phyloP scores from a whole-genome alignment of 1,284 basidiomycete genomes.

The Melanopsichium pennsylvanicum region DNA sequence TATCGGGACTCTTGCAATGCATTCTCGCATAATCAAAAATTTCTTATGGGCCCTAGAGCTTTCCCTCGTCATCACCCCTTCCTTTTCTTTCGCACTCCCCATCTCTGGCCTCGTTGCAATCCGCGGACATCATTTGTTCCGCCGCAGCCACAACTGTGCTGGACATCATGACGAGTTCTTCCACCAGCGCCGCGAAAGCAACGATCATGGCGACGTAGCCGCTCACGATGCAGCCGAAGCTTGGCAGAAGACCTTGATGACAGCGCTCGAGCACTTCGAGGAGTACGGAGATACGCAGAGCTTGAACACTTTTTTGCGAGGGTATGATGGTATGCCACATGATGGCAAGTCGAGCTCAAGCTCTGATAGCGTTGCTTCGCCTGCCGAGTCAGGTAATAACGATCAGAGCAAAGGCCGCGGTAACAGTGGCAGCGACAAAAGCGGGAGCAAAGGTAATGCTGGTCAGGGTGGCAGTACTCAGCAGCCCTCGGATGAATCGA shows the following conservation, averaged over 20 bases:
- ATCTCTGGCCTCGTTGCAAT: background rate
- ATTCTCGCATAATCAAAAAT: too few species aligned
- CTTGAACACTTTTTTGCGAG: slow-evolving; percentile 21
- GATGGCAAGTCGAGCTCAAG: too few species aligned
- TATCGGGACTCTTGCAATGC: too few species aligned
- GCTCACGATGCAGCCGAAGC: slow-evolving; percentile 22
- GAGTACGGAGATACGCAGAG: slow-evolving; percentile 25
- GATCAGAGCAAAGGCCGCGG: slow-evolving; percentile 1
- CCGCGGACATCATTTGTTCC: too few species aligned
- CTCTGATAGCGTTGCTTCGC: too few species aligned
- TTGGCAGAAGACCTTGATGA: slow-evolving; percentile 15
- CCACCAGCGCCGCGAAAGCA: background rate
- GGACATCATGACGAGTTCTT: too few species aligned
- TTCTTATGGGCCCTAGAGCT: too few species aligned
- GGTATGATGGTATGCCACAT: too few species aligned
- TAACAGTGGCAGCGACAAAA: background rate
- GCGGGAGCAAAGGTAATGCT: background rate
- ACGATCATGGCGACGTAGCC: slow-evolving; percentile 9
- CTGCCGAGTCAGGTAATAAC: background rate
- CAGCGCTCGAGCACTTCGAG: slow-evolving; percentile 30
- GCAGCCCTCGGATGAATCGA: background rate
- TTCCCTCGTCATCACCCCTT: too few species aligned
- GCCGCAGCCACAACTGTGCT: too few species aligned
- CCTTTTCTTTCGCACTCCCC: too few species aligned
- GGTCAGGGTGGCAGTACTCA: background rate